Evolutionary conservation across 177 flowering plant genomes (phyloP).

Genomic region (Vitis hybrid): DNA sequence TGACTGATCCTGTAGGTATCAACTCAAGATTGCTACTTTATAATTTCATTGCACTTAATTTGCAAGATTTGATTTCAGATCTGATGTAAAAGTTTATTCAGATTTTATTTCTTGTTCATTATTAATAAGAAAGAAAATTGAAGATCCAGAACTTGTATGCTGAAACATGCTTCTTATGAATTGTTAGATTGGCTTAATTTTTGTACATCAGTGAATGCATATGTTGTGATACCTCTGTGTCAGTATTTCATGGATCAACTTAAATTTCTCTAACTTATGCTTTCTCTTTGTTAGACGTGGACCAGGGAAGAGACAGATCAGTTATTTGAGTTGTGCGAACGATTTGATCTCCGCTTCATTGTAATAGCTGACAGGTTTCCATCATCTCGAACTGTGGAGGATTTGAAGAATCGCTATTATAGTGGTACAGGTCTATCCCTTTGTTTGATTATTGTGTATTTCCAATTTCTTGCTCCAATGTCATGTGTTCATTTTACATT

Average conservation of each 20-base stretch:
- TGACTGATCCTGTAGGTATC: slow-evolving; percentile 90
- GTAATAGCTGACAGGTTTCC: slow-evolving; percentile 95
- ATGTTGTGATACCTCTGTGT: background rate
- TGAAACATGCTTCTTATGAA: too few relatives aligned
- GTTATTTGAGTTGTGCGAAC: slow-evolving; percentile 83
- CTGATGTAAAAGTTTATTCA: too few relatives aligned
- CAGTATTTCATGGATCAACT: background rate
- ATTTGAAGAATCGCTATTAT: slow-evolving; percentile 92
- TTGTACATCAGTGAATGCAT: too few relatives aligned
- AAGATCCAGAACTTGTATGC: too few relatives aligned
- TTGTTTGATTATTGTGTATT: background rate
- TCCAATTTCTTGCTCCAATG: background rate
- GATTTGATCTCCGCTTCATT: slow-evolving; percentile 88
- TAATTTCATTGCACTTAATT: background rate
- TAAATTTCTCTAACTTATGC: background rate
- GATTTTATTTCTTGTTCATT: too few relatives aligned
- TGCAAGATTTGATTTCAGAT: too few relatives aligned
- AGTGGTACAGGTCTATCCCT: slow-evolving; percentile 47
- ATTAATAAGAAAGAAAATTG: too few relatives aligned
- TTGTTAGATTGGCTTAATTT: too few relatives aligned
- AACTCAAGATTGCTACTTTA: slow-evolving; percentile 8
- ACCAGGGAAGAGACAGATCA: slow-evolving; percentile 95
- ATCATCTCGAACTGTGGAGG: slow-evolving; percentile 76
- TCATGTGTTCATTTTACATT: background rate
- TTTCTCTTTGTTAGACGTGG: slow-evolving; percentile 54